Base-by-base conservation (phyloP, 2,329 filamentous ascomycete species). In the Epichloe bromicola region DNA sequence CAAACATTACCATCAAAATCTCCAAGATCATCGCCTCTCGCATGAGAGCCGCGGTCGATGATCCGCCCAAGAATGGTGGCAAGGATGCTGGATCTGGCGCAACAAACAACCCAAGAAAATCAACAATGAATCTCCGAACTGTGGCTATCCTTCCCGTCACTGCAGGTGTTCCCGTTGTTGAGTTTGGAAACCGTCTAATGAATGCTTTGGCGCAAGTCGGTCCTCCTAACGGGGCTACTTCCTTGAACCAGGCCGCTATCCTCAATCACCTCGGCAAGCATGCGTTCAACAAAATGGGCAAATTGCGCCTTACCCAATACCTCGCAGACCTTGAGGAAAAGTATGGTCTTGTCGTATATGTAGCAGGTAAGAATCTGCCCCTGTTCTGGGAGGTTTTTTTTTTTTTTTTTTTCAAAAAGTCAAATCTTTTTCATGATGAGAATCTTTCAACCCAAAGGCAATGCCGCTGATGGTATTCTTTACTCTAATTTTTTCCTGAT, bases 1-100 rank as follows among this genome's bases (percentile, higher is more conserved):
- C 93, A 5, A 94, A 89, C 42, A 98, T 98, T 61, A 97, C 93
- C 0, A 97, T 98, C 66, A 96, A 97, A 67, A 95, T 98, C 30
- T 97, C 93, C 1, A 98, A 97, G 67, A 93, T 98, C 58, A 96
- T 98, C 60, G 93, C 93, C 0, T 89, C 90, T 37, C 82, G 93
- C 3, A 97, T 98, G 93, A 78, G 91, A 54, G 80, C 87, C 41
- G 70, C 96, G 39, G 80, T 97, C 19, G 88, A 97, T 59, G 85
- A 90, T 59, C 86, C 88, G 2, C 70, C 87, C 15, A 77, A 80
- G 37, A 76, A 84, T 39, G 74, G 82, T 49, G 74, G 76, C 8
- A 80, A 80, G 53, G 85, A 91, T 49, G 72, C 75, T 5, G 76
- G 78, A 3, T 75, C 79, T 1, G 85, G 81, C 53, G 61, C 66